phyloP scores from a whole-genome alignment of 2,329 filamentous ascomycete genomes.

The Paecilomyces sp. region DNA sequence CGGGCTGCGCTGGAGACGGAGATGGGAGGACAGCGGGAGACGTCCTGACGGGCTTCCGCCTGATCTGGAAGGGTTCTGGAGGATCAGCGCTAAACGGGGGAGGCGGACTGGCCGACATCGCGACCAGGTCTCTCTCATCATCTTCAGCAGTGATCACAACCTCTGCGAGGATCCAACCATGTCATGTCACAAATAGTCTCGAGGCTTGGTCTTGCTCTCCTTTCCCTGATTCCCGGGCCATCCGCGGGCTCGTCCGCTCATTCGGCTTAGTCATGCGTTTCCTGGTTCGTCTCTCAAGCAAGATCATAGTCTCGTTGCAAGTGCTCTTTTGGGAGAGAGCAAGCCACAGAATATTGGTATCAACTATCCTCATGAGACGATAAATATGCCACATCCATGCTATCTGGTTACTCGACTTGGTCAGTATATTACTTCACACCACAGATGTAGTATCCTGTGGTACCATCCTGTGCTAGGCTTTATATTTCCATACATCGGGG shows the following conservation, averaged over 20 bases:
- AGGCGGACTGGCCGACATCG: background rate
- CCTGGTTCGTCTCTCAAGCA: background rate
- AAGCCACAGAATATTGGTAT: too few relatives aligned
- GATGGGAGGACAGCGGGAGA: background rate
- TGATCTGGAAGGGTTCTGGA: slow-evolving; percentile 10
- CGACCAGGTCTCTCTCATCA: background rate
- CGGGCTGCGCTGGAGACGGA: slow-evolving; percentile 9
- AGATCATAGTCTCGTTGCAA: background rate
- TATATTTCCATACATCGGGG: too few relatives aligned
- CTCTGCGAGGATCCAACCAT: too few relatives aligned
- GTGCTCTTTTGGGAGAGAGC: too few relatives aligned
- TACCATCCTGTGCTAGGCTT: too few relatives aligned
- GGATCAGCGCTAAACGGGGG: background rate
- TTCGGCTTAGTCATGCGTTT: background rate
- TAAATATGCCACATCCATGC: too few relatives aligned
- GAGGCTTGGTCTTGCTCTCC: background rate
- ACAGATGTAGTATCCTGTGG: too few relatives aligned
- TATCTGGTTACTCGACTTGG: too few relatives aligned
- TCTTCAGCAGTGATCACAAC: background rate
- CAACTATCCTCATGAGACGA: too few relatives aligned
- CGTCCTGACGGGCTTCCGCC: slow-evolving; percentile 13
- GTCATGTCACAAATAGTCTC: too few relatives aligned
- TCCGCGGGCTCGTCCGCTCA: background rate
- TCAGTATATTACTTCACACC: too few relatives aligned
- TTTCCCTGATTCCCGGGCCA: background rate